Evolutionary conservation across 2,329 filamentous ascomycete species (phyloP), one percentile per base, ranked within the genome.

Genomic region (Thermoascus crustaceus): DNA sequence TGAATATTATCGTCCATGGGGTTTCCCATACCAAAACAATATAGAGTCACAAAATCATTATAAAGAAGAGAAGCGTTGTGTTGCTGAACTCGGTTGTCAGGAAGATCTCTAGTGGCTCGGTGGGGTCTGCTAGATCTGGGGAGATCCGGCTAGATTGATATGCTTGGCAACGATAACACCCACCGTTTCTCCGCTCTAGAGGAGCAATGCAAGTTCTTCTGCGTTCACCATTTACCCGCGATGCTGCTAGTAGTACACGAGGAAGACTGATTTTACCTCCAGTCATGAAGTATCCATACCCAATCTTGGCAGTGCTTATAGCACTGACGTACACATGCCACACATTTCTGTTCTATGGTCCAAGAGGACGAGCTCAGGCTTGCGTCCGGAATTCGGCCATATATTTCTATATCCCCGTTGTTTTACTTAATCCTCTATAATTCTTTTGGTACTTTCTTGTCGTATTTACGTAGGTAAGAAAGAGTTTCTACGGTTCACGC

Each of bases 1-100:
- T 83, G 79, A 37, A 83, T 67, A 48, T 80, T 54, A 34, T 61
- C 71, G 56, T 80, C 73, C 79, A 83, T 82, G 49, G 58, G 66
- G 43, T 72, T 63, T 48, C 70, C 71, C 71, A 73, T 76, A 40
- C 43, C 46, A 48, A 41, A 44, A 37, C 42, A 42, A 32, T 19
- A 32, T 22, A 17, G 20, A 19, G 18, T 21, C 9, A 36, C 44
- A 30, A 37, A 33, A 47, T 24, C 37, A 46, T 37, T 21, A 30
- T 39, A 30, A 30, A 33, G 8, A 13, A 25, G 5, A 38, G 9
- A 9, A 24, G 17, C 13, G 6, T 34, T 16, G 9, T 7, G 11
- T 19, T 8, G 23, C 18, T 16, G 14, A 7, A 11, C 14, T 17
- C 7, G 31, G 17, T 16, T 14, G 21, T 23, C 14, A 14, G 19